Evolutionary conservation across 2,329 filamentous ascomycete species (phyloP).

Genomic region (Arthroderma uncinatum): DNA sequence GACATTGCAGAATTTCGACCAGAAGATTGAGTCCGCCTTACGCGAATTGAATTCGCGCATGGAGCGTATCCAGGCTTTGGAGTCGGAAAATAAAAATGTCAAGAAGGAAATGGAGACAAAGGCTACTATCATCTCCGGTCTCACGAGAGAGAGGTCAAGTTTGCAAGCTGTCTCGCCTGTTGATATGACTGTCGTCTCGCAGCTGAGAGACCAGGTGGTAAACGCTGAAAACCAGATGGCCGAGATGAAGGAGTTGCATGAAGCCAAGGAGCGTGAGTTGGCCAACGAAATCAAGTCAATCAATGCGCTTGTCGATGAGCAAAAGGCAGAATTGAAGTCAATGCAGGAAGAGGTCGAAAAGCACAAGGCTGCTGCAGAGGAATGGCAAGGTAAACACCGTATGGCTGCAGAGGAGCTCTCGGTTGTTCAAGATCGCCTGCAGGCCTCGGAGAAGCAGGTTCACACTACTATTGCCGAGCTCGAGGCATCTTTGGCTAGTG

Average conservation of each 20-base stretch:
- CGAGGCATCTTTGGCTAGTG: slow-evolving; percentile 50
- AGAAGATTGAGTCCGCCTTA: slow-evolving; percentile 84
- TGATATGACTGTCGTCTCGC: slow-evolving; percentile 82
- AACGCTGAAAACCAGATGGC: slow-evolving; percentile 73
- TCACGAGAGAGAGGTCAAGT: slow-evolving; percentile 86
- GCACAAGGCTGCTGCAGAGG: slow-evolving; percentile 59
- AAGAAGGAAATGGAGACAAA: slow-evolving; percentile 97
- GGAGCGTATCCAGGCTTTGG: slow-evolving; percentile 80
- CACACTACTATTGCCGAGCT: slow-evolving; percentile 61
- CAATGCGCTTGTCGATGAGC: slow-evolving; percentile 42
- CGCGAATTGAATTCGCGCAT: slow-evolving; percentile 79
- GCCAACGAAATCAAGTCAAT: slow-evolving; percentile 59
- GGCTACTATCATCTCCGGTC: slow-evolving; percentile 85
- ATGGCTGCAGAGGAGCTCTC: slow-evolving; percentile 58
- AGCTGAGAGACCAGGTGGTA: slow-evolving; percentile 76
- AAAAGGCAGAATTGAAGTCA: slow-evolving; percentile 25
- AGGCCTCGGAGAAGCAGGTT: slow-evolving; percentile 61
- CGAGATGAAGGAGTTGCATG: slow-evolving; percentile 60
- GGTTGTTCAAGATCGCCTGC: slow-evolving; percentile 59
- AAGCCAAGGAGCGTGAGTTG: slow-evolving; percentile 64
- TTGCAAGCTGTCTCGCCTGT: slow-evolving; percentile 68
- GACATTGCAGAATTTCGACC: slow-evolving; percentile 80
- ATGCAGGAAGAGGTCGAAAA: slow-evolving; percentile 48
- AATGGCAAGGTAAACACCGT: slow-evolving; percentile 67
- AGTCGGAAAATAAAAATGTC: slow-evolving; percentile 67